These are phyloP conservation scores for Termitomyces sp. DNA, from an alignment of 768 basidiomycete genomes.

Conservation along the genomic window DNA sequence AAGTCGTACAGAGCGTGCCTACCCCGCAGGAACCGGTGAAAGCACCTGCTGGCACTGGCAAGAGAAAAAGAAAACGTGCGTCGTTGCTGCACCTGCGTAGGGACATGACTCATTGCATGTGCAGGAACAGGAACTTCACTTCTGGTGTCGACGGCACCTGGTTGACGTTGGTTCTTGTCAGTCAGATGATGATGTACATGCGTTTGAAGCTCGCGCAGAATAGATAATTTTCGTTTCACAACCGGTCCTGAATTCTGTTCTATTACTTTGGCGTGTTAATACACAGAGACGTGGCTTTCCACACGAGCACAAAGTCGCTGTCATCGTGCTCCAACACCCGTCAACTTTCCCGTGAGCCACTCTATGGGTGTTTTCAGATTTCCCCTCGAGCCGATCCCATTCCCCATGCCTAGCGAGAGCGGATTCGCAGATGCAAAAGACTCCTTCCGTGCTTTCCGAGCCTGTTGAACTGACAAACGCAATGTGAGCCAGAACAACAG, in stretches of 20 bases:
- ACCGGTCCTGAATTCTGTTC: neutral
- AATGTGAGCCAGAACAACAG: slow-evolving; percentile 1
- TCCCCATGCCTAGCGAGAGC: slow-evolving; percentile 60
- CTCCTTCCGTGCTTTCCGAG: slow-evolving; percentile 68
- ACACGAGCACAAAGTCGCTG: neutral
- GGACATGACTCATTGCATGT: slow-evolving; percentile 5
- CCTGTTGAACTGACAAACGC: slow-evolving; percentile 51
- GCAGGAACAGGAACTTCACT: slow-evolving; percentile 30
- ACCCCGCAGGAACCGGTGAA: slow-evolving; percentile 44
- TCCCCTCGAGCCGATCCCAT: slow-evolving; percentile 55
- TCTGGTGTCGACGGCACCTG: slow-evolving; percentile 26
- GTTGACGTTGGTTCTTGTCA: slow-evolving; percentile 12
- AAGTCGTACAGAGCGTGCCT: slow-evolving; percentile 26
- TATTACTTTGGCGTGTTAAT: neutral
- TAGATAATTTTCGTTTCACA: neutral
- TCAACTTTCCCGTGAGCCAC: slow-evolving; percentile 73
- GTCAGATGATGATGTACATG: slow-evolving; percentile 1
- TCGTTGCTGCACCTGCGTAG: slow-evolving; percentile 7
- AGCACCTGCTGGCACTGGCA: slow-evolving; percentile 46
- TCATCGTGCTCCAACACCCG: slow-evolving; percentile 56
- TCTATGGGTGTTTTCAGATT: slow-evolving; percentile 68
- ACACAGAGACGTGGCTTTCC: neutral
- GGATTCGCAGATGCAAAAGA: slow-evolving; percentile 82
- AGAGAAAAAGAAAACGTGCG: slow-evolving; percentile 77
- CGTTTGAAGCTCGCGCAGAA: neutral